phyloP scores from a whole-genome alignment of 345 rosid species.

The Linum usitatissimum region DNA sequence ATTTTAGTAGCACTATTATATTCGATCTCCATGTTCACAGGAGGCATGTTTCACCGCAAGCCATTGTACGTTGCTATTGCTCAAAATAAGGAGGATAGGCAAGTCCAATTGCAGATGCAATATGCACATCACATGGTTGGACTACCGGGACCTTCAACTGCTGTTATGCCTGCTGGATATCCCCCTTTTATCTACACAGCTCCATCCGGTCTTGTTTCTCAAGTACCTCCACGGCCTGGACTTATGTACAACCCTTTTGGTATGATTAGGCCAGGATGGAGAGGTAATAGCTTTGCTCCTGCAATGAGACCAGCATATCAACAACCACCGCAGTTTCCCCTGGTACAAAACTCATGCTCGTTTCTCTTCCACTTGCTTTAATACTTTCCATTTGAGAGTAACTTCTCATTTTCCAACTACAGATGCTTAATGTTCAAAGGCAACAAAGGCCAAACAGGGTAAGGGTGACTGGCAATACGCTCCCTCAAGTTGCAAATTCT shows the following conservation, averaged over 20 bases:
- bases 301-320: constrained; percentile 41
- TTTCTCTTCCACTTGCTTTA: neutral
- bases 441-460: constrained; percentile 43
- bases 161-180: constrained; percentile 50
- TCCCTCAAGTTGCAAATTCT: constrained; percentile 25
- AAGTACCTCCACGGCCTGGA: constrained; percentile 35
- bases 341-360: constrained; percentile 21
- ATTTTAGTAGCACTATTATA: neutral
- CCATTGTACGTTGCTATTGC: constrained; percentile 50
- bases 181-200: constrained; percentile 43
- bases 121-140: constrained; percentile 18
- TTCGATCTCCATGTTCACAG: constrained; percentile 22
- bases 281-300: constrained; percentile 36
- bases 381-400: neutral
- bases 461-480: constrained; percentile 31
- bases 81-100: constrained; percentile 39
- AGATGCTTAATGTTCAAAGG: constrained; percentile 37
- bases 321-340: constrained; percentile 35
- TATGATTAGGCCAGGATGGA: constrained; percentile 43
- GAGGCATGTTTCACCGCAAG: constrained; percentile 31
- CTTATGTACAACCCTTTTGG: constrained; percentile 51
- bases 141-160: constrained; percentile 39
- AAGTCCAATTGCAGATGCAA: constrained; percentile 24
- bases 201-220: constrained; percentile 43
- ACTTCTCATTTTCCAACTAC: neutral